A percentile compares a stretch with the other conserved stretches of the same genome.
These are phyloP conservation scores for Amauroascus verrucosus DNA, from an alignment of 2,329 filamentous ascomycete species.

Conservation along the genomic window DNA sequence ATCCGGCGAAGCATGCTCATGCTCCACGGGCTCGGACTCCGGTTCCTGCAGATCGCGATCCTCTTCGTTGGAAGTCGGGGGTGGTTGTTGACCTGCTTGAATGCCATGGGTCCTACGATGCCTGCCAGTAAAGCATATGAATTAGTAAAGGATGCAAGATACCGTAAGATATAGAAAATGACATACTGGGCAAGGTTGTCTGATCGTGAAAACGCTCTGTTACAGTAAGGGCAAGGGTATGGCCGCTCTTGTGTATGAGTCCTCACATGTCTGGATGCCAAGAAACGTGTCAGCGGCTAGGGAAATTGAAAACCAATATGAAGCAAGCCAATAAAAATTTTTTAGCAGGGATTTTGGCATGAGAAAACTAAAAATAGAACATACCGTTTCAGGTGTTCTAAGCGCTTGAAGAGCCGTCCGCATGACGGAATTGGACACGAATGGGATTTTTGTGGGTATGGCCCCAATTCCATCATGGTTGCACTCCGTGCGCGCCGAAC, in stretches of 20 bases:
- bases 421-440: slow-evolving; percentile 99
- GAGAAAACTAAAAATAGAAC: slow-evolving; percentile 30
- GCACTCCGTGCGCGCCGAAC: slow-evolving; percentile 86
- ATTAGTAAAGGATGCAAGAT: not conserved
- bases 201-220: slow-evolving; percentile 95
- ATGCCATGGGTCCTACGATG: slow-evolving; percentile 74
- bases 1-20: slow-evolving; percentile 54
- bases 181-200: slow-evolving; percentile 96
- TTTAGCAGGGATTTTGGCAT: slow-evolving; percentile 21
- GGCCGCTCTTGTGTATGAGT: slow-evolving; percentile 99
- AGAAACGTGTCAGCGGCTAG: slow-evolving; percentile 42
- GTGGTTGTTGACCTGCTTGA: slow-evolving; percentile 44
- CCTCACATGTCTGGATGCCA: slow-evolving; percentile 74
- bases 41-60: slow-evolving; percentile 84
- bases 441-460: slow-evolving; percentile 95
- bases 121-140: slow-evolving; percentile 30
- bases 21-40: slow-evolving; percentile 68
- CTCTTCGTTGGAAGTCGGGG: slow-evolving; percentile 50
- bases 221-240: slow-evolving; percentile 95
- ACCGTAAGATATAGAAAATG: not conserved
- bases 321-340: slow-evolving; percentile 26
- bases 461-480: slow-evolving; percentile 90
- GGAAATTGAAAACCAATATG: slow-evolving; percentile 26
- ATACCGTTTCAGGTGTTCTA: slow-evolving; percentile 99
- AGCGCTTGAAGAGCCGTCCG: slow-evolving; percentile 92